phyloP scores from a whole-genome alignment of 805 yeast genomes.

The Wickerhamiella cacticola region DNA sequence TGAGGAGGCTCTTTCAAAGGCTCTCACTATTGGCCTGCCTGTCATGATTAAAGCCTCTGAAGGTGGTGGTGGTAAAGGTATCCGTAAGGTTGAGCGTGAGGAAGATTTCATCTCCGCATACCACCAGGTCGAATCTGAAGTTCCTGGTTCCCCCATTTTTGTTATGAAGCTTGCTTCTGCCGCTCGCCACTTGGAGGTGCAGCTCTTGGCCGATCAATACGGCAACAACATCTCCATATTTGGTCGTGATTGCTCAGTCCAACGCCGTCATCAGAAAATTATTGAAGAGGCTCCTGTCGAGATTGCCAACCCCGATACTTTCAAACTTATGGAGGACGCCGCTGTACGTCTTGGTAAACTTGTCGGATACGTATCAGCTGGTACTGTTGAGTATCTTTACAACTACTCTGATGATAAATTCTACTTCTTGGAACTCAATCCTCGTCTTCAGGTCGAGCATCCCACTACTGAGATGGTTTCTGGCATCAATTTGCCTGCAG shows the following conservation, averaged over 20 bases:
- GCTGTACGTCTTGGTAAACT: constrained; percentile 94
- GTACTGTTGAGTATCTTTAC: constrained; percentile 96
- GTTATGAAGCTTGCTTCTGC: constrained; percentile 95
- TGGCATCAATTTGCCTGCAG: constrained; percentile 96
- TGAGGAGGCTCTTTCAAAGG: constrained; percentile 79
- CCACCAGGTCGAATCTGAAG: constrained; percentile 91
- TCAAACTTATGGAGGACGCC: constrained; percentile 86
- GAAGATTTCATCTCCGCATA: constrained; percentile 65
- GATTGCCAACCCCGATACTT: constrained; percentile 75
- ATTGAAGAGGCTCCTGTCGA: constrained; percentile 99
- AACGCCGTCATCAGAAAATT: constrained; percentile 97
- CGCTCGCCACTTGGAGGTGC: constrained; percentile 98
- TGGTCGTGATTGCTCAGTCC: constrained; percentile 99
- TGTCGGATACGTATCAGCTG: constrained; percentile 98
- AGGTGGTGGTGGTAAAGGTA: constrained; percentile 99
- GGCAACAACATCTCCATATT: constrained; percentile 94
- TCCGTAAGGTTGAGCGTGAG: constrained; percentile 84
- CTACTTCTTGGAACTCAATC: constrained; percentile 92
- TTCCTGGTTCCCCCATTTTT: constrained; percentile 97
- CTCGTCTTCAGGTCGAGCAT: constrained; percentile 98
- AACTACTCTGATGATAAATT: constrained; percentile 90
- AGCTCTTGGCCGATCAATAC: constrained; percentile 93
- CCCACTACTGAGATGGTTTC: constrained; percentile 99
- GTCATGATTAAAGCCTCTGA: constrained; percentile 98
- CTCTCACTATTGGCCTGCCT: constrained; percentile 86